Evolutionary conservation across 2,329 filamentous ascomycete species (phyloP).

Genomic region (Arthrobotrys megalospora): DNA sequence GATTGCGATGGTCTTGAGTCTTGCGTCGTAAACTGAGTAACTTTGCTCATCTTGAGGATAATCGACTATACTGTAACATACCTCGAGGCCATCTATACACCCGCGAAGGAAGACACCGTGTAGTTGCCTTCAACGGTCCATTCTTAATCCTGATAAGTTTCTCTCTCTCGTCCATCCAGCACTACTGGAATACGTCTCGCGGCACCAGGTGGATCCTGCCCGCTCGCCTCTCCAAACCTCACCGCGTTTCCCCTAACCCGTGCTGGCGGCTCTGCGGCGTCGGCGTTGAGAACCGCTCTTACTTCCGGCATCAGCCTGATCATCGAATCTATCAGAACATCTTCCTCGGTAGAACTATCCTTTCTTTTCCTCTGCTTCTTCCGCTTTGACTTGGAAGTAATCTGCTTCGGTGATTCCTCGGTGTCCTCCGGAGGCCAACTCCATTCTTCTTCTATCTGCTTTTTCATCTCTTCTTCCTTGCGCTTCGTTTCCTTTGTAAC

Average conservation of each 20-base stretch:
- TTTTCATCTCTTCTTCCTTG: constrained; percentile 2
- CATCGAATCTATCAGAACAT: neutral
- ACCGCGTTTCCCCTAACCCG: constrained; percentile 7
- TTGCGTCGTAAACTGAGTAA: too few species aligned
- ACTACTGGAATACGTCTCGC: neutral
- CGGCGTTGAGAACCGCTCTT: neutral
- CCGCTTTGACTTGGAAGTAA: too few species aligned
- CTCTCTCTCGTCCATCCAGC: neutral
- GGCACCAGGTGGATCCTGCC: neutral
- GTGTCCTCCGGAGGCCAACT: neutral
- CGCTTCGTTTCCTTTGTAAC: neutral
- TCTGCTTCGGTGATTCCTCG: too few species aligned
- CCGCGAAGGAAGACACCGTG: too few species aligned
- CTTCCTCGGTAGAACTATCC: constrained; percentile 1
- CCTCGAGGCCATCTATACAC: too few species aligned
- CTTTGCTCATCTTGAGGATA: too few species aligned
- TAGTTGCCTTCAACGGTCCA: too few species aligned
- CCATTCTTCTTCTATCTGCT: neutral
- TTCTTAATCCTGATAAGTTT: neutral
- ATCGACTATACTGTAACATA: too few species aligned
- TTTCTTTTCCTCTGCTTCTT: neutral
- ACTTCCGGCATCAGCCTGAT: neutral
- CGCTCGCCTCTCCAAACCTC: constrained; percentile 16
- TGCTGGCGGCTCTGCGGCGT: neutral
- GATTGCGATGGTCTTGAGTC: too few species aligned